Evolutionary conservation across 768 basidiomycete species (phyloP).

Genomic region (Rickenella mellea): DNA sequence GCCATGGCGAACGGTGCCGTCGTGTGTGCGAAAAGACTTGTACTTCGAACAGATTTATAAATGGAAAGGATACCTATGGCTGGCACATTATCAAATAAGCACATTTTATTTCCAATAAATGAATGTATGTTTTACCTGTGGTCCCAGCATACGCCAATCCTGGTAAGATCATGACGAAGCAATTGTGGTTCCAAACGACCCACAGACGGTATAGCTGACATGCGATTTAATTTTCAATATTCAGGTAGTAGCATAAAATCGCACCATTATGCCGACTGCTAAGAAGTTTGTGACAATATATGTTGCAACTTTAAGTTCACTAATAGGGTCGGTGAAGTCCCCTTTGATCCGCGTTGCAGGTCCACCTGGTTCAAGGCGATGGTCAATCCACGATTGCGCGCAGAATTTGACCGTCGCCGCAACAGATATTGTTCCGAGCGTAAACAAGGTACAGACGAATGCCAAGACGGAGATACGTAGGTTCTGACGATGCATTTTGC

Average conservation of each 20-base stretch:
- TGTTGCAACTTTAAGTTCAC: constrained; percentile 15
- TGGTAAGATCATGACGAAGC: constrained; percentile 10
- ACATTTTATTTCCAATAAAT: no score
- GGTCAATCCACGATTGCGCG: constrained; percentile 19
- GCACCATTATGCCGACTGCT: constrained; percentile 18
- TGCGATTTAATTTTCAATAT: no score
- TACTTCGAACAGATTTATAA: no score
- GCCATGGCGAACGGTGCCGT: constrained; percentile 12
- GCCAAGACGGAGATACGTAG: not conserved
- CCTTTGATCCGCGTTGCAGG: constrained; percentile 11
- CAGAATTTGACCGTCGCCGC: constrained; percentile 16
- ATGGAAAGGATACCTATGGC: no score
- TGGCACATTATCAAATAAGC: no score
- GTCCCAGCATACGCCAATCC: no score
- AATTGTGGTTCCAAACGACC: constrained; percentile 10
- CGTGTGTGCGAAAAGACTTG: constrained; percentile 7
- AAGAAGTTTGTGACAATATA: constrained; percentile 14
- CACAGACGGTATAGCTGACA: constrained; percentile 16
- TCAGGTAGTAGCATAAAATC: no score
- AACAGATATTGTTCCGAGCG: constrained; percentile 18
- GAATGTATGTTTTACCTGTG: no score
- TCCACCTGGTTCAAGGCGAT: constrained; percentile 14
- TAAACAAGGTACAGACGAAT: constrained; percentile 10
- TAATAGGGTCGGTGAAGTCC: constrained; percentile 13
- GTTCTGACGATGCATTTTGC: not conserved